Conservation (phyloP, 73 alveolate species). For the Paramecium biaurelia region DNA sequence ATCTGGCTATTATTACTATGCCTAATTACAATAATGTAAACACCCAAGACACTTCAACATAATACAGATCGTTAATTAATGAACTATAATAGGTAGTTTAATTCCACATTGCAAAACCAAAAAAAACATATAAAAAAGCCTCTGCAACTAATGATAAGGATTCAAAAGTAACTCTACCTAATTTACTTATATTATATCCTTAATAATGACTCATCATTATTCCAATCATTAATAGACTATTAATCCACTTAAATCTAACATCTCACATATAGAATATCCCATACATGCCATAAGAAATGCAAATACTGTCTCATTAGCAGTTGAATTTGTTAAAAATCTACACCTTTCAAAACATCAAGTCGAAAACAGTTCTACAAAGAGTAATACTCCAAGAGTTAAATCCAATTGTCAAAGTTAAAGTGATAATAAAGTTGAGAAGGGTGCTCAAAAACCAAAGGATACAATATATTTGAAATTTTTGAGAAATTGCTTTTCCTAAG, state of each 20-base stretch:
- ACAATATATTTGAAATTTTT: conserved; percentile 29
- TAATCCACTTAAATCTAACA: conserved; percentile 89
- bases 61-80: neutral
- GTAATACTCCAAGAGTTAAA: neutral
- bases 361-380: conserved; percentile 68
- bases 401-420: neutral
- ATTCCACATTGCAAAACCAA: conserved; percentile 52
- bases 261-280: conserved; percentile 86
- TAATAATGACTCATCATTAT: conserved; percentile 92
- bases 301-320: conserved; percentile 84
- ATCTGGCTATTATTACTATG: conserved; percentile 38
- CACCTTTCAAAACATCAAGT: conserved; percentile 66
- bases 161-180: conserved; percentile 51
- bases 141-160: conserved; percentile 35
- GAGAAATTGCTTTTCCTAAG: conserved; percentile 37
- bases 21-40: conserved; percentile 1
- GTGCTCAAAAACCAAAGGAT: conserved; percentile 27
- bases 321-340: conserved; percentile 65
- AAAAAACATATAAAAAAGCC: conserved; percentile 30
- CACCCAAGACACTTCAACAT: conserved; percentile 45
- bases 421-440: neutral
- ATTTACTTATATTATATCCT: conserved; percentile 80
- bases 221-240: conserved; percentile 88
- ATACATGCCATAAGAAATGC: conserved; percentile 85
- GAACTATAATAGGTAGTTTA: conserved; percentile 1